Conservation (phyloP, 2,329 filamentous ascomycete genomes). For the Endoconidiophora polonica region DNA sequence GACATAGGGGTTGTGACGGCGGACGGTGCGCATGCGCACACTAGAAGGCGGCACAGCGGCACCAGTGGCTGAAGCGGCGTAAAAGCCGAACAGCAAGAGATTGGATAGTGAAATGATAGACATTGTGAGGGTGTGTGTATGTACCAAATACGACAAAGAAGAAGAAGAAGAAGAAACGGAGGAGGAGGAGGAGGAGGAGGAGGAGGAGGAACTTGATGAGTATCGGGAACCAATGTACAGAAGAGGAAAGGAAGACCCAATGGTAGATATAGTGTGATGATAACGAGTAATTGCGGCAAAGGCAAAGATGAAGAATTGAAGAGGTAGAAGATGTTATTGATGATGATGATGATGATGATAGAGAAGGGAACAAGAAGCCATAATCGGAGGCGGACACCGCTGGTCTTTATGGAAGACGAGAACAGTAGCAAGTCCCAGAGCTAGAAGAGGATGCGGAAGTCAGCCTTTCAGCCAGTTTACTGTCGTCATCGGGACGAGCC, state of each 20-base stretch:
- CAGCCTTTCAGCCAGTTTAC: too few relatives aligned
- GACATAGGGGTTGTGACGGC: slow-evolving; percentile 2
- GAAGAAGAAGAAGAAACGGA: not conserved
- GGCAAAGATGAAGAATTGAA: too few relatives aligned
- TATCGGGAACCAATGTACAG: too few relatives aligned
- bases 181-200: not conserved
- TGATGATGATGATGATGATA: slow-evolving; percentile 1
- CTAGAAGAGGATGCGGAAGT: too few relatives aligned
- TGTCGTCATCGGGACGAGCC: too few relatives aligned
- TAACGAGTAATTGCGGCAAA: too few relatives aligned
- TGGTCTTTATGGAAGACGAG: not conserved
- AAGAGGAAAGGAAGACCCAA: too few relatives aligned
- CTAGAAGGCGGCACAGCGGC: not conserved
- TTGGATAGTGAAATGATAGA: slow-evolving; percentile 1
- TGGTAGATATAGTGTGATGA: too few relatives aligned
- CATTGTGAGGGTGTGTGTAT: not conserved
- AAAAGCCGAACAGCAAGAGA: slow-evolving; percentile 4
- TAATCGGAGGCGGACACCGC: not conserved
- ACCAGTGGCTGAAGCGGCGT: slow-evolving; percentile 1
- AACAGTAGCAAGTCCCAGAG: not conserved
- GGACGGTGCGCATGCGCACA: not conserved
- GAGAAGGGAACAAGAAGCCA: not conserved
- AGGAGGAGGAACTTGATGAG: too few relatives aligned
- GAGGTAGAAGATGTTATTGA: not conserved
- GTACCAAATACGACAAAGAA: not conserved